Base-by-base conservation (phyloP, 768 basidiomycete genomes). In the Leccinum arenicola region DNA sequence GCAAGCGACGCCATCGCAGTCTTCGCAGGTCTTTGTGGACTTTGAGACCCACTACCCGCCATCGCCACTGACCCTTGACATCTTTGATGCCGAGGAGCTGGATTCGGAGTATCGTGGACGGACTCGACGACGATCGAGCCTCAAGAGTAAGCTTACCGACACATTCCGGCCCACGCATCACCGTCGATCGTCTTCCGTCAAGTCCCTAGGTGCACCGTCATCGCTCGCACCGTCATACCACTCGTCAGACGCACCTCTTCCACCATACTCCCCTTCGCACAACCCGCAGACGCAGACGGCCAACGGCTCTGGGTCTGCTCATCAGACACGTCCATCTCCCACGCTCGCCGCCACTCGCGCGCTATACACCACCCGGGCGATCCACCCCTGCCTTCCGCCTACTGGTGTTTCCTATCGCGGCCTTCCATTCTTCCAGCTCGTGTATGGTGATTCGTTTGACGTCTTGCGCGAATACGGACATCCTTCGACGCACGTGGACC, bases 381-480 rank as follows among this genome's bases (percentile, higher is more conserved):
- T 91, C 25, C 88, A 89, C 62, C 79, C 83, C 10, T 91, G 88
- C 71, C 74, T 78, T 14, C 89, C 88, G 4, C 88, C 88, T 0
- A 66, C 73, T 0, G 79, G 82, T 9, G 85, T 87, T 10, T 77
- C 83, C 21, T 93, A 92, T 66, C 86, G 85, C 63, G 83, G 81
- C 50, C 83, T 87, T 67, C 89, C 89, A 14, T 93, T 93, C 79
- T 91, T 92, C 70, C 82, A 77, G 12, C 77, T 93, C n/a, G 70
- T 73, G 33, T 78, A 82, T 33, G 85, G 82, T 4, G 84, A 88
- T 36, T 67, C 84, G 36, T 86, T 84, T 52, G 83, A 86, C 40
- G 84, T 93, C 7, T 71, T 93, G 53, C 81, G 85, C 62, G 91
- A 93, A 70, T 84, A 84, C 0, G 91, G 91, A 1, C 91, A 92